These are phyloP conservation scores for Penicillium sp. DNA, from an alignment of 2,329 filamentous ascomycete genomes.

Conservation along the genomic window DNA sequence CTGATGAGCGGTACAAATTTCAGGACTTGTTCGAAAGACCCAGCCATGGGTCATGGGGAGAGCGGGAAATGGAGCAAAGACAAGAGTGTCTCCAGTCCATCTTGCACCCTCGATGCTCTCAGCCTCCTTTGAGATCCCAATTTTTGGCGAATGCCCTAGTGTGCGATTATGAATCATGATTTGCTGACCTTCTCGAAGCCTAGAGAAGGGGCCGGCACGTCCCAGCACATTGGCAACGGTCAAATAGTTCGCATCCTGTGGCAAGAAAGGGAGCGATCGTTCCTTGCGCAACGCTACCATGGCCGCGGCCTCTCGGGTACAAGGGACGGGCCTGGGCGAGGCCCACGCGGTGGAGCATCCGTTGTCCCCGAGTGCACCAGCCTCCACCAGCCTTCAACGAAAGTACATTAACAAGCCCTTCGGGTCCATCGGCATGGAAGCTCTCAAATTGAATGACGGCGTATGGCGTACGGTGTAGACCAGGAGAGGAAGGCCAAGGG, in stretches of 20 bases:
- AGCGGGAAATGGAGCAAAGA: neutral
- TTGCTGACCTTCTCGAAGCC: conserved; percentile 20
- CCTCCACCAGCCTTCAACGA: conserved; percentile 5
- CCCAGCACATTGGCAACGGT: conserved; percentile 18
- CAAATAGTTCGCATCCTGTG: conserved; percentile 17
- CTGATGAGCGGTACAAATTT: conserved; percentile 2
- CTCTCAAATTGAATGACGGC: neutral
- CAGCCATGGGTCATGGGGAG: neutral
- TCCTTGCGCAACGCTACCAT: conserved; percentile 4
- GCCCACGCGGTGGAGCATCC: conserved; percentile 22
- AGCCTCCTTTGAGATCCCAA: neutral
- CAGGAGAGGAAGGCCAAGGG: neutral
- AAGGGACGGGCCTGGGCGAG: conserved; percentile 20
- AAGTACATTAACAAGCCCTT: neutral
- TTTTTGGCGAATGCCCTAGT: neutral
- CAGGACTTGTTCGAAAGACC: neutral
- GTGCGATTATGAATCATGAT: neutral
- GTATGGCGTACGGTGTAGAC: neutral
- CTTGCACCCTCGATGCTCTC: neutral
- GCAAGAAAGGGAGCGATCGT: conserved; percentile 8
- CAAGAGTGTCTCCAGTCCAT: neutral
- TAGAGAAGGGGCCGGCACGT: conserved; percentile 15
- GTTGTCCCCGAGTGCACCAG: conserved; percentile 19
- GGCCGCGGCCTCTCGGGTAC: conserved; percentile 11
- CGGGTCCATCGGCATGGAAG: neutral